Evolutionary conservation across 495 filamentous ascomycete genomes (phyloP).

Genomic region (Neurospora sp.): DNA sequence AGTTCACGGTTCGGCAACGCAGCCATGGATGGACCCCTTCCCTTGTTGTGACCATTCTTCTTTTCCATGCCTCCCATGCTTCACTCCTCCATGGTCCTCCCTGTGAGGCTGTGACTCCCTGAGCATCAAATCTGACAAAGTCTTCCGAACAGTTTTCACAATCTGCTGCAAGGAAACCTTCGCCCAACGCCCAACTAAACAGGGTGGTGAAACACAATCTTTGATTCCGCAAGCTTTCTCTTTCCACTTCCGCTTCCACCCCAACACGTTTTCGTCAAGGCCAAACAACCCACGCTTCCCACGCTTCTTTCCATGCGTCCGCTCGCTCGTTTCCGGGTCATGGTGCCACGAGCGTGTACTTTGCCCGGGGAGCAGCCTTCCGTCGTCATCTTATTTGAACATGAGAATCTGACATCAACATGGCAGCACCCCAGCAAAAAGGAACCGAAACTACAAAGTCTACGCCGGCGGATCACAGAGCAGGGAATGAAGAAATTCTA

Average conservation of each 20-base stretch:
- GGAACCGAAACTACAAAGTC: not conserved
- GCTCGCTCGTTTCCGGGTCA: not conserved
- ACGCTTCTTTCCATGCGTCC: not conserved
- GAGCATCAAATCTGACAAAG: not conserved
- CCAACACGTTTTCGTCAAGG: not conserved
- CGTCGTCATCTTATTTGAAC: not conserved
- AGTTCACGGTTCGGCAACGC: not conserved
- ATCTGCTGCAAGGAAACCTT: not conserved
- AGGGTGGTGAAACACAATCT: not conserved
- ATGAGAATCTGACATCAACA: not conserved
- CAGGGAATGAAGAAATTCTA: not conserved
- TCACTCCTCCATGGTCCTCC: not conserved
- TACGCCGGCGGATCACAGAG: not conserved
- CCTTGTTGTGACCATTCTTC: not conserved
- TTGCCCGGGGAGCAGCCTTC: not conserved
- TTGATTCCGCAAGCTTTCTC: not conserved
- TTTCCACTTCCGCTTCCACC: not conserved
- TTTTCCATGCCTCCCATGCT: not conserved
- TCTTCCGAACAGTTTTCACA: not conserved
- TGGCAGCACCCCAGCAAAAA: not conserved
- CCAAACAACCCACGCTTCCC: not conserved
- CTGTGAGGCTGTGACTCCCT: not conserved
- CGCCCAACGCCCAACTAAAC: not conserved
- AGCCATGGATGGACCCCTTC: not conserved
- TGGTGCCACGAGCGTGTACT: not conserved